Base-by-base conservation (phyloP, 192 early-diverging fungal genomes). In the Podila clonocystis region DNA sequence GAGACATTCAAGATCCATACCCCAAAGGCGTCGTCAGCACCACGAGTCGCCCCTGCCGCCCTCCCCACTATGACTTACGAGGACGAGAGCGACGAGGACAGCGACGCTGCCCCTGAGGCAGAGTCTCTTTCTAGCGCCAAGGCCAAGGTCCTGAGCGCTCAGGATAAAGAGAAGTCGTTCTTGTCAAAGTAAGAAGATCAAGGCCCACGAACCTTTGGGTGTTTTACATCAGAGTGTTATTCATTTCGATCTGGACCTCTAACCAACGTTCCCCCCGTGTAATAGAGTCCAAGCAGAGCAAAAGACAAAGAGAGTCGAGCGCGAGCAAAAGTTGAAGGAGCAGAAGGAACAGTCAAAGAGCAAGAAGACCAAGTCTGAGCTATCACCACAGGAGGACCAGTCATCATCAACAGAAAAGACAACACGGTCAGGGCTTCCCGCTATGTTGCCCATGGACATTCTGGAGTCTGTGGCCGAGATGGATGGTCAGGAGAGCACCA, bases 1-100 rank as follows among this genome's bases (percentile, higher is more conserved):
- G 65, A 62, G 1, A 73, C 70, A 45, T 80, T 80, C 62, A 80
- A 80, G 62, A 80, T 80, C 64, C 77, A 80, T 80, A 73, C 63
- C 67, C 62, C 77, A 8, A 80, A 80, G 33, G 67, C 62, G 22
- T 36, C 69, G 11, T n/a, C 64, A 65, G 50, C 65, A 50, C 70
- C 77, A 12, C 41, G 31, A 26, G 22, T 73, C 58, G 36, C 26
- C 28, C 77, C 77, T 17, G 70, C 70, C 3, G 67, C 31, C 11
- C 67, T 80, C 20, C 70, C 70, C 24, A 65, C 77, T 17, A 58
- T 67, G 29, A 55, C 29, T 45, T 72, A 73, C 34, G 77, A 80
- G 33, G 77, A 80, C 4, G 77, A 80, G 11, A 73, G 71, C 33
- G 71, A 71, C 2, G 75, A 79, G n/a, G 70, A 80, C 28, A 73